Evolutionary conservation across 768 basidiomycete genomes (phyloP).

Genomic region (Sutorius australiensis): DNA sequence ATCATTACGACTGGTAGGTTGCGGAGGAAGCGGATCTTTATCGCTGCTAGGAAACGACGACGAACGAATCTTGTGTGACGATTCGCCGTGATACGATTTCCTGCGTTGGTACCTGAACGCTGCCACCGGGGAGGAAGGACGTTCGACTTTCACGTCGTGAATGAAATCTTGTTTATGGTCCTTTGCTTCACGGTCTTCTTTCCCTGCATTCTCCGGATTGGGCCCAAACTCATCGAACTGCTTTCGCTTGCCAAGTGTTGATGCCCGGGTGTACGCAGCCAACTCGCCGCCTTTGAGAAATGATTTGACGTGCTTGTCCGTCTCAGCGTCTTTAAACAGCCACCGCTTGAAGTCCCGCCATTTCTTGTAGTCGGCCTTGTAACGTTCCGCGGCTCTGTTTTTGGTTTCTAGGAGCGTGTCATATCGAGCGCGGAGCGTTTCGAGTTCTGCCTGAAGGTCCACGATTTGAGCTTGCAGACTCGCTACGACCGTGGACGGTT

Average conservation of each 20-base stretch:
- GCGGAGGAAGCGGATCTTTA: constrained; percentile 9
- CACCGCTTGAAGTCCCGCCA: constrained; percentile 47
- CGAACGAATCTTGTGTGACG: constrained; percentile 6
- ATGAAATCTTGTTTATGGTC: constrained; percentile 3
- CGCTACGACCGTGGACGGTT: background rate
- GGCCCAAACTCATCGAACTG: constrained; percentile 21
- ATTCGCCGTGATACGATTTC: constrained; percentile 17
- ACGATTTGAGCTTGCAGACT: constrained; percentile 13
- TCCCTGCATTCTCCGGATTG: constrained; percentile 2
- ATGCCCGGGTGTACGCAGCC: constrained; percentile 18
- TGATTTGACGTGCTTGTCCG: constrained; percentile 27
- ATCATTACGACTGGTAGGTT: background rate
- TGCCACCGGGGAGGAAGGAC: background rate
- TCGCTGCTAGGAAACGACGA: constrained; percentile 1
- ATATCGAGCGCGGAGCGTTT: constrained; percentile 39
- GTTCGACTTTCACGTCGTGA: background rate
- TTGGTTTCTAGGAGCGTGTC: constrained; percentile 43
- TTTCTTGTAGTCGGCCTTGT: constrained; percentile 50
- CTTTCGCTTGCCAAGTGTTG: constrained; percentile 28
- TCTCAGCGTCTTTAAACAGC: constrained; percentile 36
- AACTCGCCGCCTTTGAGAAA: constrained; percentile 30
- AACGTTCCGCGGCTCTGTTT: constrained; percentile 43
- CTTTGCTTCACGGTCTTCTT: constrained; percentile 6
- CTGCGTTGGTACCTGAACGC: constrained; percentile 10
- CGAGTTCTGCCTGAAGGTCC: constrained; percentile 31